Conservation (phyloP, 1,284 basidiomycete species). For the Irpex lacteus region DNA sequence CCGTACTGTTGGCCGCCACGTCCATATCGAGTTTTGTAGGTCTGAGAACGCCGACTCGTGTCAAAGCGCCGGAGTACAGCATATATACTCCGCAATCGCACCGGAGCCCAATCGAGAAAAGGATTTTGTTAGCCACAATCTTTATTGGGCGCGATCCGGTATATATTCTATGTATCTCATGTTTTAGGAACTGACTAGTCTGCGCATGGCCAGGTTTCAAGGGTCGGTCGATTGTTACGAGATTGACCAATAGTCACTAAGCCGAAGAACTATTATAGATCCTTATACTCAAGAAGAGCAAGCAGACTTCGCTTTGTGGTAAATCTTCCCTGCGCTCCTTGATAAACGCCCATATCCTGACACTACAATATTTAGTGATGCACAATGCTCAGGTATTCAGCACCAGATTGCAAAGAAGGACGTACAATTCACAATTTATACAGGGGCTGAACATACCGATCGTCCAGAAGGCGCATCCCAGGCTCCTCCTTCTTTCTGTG, state of each 20-base stretch:
- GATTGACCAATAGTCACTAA: too few species aligned
- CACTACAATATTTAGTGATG: constrained; percentile 37
- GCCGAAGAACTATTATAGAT: constrained; percentile 31
- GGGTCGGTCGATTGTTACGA: constrained; percentile 17
- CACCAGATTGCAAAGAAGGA: too few species aligned
- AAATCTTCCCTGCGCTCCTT: constrained; percentile 11
- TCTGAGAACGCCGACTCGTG: constrained; percentile 35
- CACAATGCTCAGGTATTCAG: constrained; percentile 43
- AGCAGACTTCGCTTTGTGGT: constrained; percentile 54
- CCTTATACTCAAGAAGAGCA: constrained; percentile 59
- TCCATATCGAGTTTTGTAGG: constrained; percentile 58
- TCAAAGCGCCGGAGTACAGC: constrained; percentile 41
- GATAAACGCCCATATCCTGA: background rate
- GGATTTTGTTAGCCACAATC: constrained; percentile 50
- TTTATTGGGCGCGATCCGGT: constrained; percentile 61
- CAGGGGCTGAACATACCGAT: constrained; percentile 49
- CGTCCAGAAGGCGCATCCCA: constrained; percentile 36
- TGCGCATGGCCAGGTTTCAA: constrained; percentile 25
- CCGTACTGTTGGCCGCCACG: constrained; percentile 48
- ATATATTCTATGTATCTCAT: constrained; percentile 9
- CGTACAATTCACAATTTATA: background rate
- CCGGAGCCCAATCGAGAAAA: constrained; percentile 47
- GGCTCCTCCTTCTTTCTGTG: constrained; percentile 52
- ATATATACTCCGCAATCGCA: constrained; percentile 38
- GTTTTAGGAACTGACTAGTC: too few species aligned